phyloP scores from a whole-genome alignment of 192 early-diverging fungal genomes.

The Coemansia sp. region DNA sequence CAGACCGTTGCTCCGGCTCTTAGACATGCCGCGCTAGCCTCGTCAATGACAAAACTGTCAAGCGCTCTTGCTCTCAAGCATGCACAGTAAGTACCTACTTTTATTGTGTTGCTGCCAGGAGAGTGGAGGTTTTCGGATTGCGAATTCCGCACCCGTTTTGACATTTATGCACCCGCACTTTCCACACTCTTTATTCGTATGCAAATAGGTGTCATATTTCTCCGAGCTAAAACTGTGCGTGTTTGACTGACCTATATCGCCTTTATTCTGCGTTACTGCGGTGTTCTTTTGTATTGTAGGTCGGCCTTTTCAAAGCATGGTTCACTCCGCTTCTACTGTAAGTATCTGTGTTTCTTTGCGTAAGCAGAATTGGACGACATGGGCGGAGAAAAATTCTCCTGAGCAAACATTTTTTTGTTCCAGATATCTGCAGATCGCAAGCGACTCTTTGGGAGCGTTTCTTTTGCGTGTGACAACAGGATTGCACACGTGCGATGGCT shows the following conservation, averaged over 20 bases:
- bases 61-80: slow-evolving; percentile 30
- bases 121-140: neutral
- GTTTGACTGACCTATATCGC: neutral
- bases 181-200: too few relatives aligned
- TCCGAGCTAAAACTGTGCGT: too few relatives aligned
- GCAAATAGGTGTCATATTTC: too few relatives aligned
- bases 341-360: slow-evolving; percentile 14
- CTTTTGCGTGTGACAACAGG: neutral
- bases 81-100: slow-evolving; percentile 36
- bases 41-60: slow-evolving; percentile 24
- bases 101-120: neutral
- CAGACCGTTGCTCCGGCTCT: slow-evolving; percentile 37
- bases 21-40: slow-evolving; percentile 29
- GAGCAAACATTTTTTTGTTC: neutral
- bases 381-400: neutral
- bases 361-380: neutral
- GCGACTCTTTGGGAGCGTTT: neutral
- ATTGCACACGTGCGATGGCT: neutral
- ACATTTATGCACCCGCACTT: neutral
- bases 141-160: neutral
- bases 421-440: neutral
- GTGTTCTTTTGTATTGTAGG: slow-evolving; percentile 16
- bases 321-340: slow-evolving; percentile 48
- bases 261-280: neutral
- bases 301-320: slow-evolving; percentile 24